A percentile compares a stretch with the other conserved stretches of the same genome.
These are phyloP conservation scores for Daldinia bambusicola DNA, from an alignment of 495 filamentous ascomycete species.

Conservation along the genomic window DNA sequence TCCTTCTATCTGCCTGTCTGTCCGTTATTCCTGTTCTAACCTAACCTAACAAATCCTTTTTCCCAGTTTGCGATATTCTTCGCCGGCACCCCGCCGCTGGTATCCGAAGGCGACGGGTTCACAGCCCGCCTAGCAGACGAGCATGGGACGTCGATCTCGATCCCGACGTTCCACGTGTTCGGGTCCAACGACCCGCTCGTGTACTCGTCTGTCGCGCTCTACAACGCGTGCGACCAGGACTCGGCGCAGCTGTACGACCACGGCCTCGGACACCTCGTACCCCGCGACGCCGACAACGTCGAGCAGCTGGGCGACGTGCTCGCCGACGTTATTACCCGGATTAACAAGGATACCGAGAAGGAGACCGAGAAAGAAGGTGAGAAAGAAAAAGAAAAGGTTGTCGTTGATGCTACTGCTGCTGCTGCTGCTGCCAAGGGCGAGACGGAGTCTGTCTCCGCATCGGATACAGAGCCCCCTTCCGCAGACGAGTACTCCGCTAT, in stretches of 20 bases:
- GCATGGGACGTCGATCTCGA: conserved; percentile 55
- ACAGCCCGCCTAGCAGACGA: conserved; percentile 58
- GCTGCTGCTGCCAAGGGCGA: neutral
- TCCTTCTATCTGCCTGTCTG: neutral
- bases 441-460: neutral
- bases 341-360: no score
- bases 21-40: neutral
- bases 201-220: conserved; percentile 62
- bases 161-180: conserved; percentile 67
- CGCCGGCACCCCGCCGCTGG: conserved; percentile 63
- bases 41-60: neutral
- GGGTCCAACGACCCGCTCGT: conserved; percentile 67
- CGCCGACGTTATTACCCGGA: conserved; percentile 40
- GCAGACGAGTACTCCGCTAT: conserved; percentile 6
- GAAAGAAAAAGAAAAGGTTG: neutral
- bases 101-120: conserved; percentile 51
- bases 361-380: conserved; percentile 40
- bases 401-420: neutral
- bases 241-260: conserved; percentile 65
- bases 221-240: conserved; percentile 65
- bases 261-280: conserved; percentile 65
- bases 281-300: conserved; percentile 60
- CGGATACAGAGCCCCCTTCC: neutral
- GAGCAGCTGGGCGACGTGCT: conserved; percentile 53
- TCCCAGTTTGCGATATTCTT: conserved; percentile 63